A percentile compares a stretch with the other conserved stretches of the same genome.
Evolutionary conservation across 495 filamentous ascomycete species (phyloP).

Genomic region (Podospora pseudoanserina): DNA sequence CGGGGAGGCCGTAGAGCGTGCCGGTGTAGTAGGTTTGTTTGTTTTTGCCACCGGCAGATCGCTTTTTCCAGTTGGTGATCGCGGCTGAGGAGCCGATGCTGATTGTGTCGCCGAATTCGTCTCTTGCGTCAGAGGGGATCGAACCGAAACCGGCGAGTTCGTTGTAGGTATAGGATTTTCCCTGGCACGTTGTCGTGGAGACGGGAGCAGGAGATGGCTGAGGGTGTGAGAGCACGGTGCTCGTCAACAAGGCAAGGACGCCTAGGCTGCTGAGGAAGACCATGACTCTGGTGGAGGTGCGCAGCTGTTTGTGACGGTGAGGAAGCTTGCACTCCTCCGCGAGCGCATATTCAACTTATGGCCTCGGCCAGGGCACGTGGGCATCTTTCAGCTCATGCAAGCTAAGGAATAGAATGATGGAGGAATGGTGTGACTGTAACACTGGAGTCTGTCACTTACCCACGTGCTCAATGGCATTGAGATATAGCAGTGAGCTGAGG

Average conservation of each 20-base stretch:
- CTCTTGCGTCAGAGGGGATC: constrained; percentile 55
- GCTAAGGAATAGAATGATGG: neutral
- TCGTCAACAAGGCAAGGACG: neutral
- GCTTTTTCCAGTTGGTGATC: constrained; percentile 65
- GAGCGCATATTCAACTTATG: neutral
- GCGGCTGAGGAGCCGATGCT: constrained; percentile 67
- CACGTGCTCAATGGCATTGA: neutral
- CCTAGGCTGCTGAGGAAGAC: neutral
- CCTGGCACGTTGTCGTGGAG: constrained; percentile 48
- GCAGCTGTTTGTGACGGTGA: neutral
- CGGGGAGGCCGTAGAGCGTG: constrained; percentile 62
- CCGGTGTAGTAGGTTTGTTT: constrained; percentile 50
- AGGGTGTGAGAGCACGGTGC: neutral
- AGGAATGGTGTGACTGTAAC: neutral
- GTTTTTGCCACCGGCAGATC: constrained; percentile 30
- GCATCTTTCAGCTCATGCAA: neutral
- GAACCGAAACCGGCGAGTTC: constrained; percentile 67
- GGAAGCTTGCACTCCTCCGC: neutral
- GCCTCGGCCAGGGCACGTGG: neutral
- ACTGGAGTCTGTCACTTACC: neutral
- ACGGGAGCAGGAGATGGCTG: neutral
- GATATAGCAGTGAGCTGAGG: neutral
- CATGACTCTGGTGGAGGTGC: neutral
- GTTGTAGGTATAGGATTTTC: constrained; percentile 62
- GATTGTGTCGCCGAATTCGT: constrained; percentile 73